phyloP scores from a whole-genome alignment of 352 stramenopile species.

The Pythium biforme region DNA sequence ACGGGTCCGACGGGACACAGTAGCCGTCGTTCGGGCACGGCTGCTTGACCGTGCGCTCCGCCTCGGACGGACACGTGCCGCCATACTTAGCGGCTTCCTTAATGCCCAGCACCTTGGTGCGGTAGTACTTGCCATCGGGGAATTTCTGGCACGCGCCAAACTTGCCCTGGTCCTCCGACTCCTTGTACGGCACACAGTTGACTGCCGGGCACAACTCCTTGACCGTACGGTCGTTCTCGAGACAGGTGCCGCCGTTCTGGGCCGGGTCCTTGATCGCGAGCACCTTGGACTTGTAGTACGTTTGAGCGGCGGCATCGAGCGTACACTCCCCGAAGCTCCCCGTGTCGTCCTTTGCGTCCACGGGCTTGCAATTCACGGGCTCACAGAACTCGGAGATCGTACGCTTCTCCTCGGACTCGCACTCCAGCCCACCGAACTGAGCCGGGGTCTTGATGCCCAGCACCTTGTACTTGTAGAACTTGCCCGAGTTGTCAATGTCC shows the following conservation, averaged over 20 bases:
- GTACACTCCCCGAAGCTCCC: neutral
- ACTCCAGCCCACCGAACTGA: neutral
- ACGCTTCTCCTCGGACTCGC: neutral
- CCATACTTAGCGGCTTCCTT: constrained; percentile 2
- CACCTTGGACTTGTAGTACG: no score
- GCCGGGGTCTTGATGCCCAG: constrained; percentile 1
- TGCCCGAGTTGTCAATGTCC: neutral
- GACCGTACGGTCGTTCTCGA: neutral
- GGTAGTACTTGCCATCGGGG: neutral
- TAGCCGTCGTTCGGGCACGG: neutral
- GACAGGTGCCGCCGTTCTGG: neutral
- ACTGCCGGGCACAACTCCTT: neutral
- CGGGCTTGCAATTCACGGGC: neutral
- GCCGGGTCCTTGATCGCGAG: neutral
- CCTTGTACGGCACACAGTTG: neutral
- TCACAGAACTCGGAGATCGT: neutral
- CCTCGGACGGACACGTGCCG: neutral
- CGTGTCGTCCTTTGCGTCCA: neutral
- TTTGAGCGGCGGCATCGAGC: no score
- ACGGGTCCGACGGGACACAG: no score
- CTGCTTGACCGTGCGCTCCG: neutral
- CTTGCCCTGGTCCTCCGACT: neutral
- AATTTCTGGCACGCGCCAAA: neutral
- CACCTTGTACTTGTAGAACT: constrained; percentile 3
- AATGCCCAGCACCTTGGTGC: constrained; percentile 1